Base-by-base conservation (phyloP, 441 rosid genomes). In the Pelargonium fulgidum region DNA sequence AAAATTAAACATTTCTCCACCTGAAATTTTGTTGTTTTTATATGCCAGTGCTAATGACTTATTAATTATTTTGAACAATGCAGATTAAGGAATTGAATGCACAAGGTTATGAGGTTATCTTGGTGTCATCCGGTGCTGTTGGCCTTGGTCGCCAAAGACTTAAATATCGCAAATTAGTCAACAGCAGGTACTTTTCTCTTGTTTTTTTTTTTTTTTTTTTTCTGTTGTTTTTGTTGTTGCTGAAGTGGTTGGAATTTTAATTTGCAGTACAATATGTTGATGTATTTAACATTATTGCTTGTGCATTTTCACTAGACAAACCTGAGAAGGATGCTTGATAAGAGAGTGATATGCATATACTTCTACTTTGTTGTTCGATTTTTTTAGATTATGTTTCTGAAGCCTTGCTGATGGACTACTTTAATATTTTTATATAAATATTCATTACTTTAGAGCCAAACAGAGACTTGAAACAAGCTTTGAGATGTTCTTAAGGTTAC, bases 81-180 rank as follows among this genome's bases (percentile, higher is more conserved):
- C 91, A 95, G 99, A 79, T 95, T 71, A 92, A 93, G 78, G 98
- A 92, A 47, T 69, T 95, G 74, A 95, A 85, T 78, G 79, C 82
- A 54, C 89, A 83, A 74, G 92, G 94, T 39, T 95, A 65, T 73
- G 98, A 92, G 84, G 86, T 95, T 70, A 86, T 95, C 71, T 71
- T 95, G 87, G 99, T 95, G 73, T 72, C 97, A 22, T 95, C 99
- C 7, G 99, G 98, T 75, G 98, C 99, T 66, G 98, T 95, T 63
- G 96, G 98, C 68, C 86, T 92, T 2, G 99, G 99, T 79, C 96
- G 98, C 62, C 99, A 95, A 76, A 87, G 98, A 79, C 98, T 95
- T 70, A 80, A 82, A 73, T 90, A 95, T 70, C 78, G 99, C 72
- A 89, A 74, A 77, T 79, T 95, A 71, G 88, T 89, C 29, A 92